Evolutionary conservation across 1,139 yeast genomes (phyloP).

Genomic region (Debaryomyces robertsiae): DNA sequence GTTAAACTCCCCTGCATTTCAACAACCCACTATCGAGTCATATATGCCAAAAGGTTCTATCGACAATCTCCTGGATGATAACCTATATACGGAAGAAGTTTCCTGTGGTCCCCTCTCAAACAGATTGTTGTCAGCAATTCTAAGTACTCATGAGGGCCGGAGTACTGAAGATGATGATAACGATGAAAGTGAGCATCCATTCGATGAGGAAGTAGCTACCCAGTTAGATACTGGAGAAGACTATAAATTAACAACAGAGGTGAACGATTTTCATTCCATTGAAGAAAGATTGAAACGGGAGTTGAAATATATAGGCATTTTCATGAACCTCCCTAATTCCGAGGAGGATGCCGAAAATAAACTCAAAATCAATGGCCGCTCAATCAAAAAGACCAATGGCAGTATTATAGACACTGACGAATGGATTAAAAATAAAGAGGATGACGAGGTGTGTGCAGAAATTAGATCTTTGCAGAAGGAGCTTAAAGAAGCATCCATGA

Average conservation of each 20-base stretch:
- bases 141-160: slow-evolving; percentile 53
- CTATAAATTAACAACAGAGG: slow-evolving; percentile 37
- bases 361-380: slow-evolving; percentile 25
- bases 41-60: slow-evolving; percentile 66
- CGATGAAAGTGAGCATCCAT: slow-evolving; percentile 13
- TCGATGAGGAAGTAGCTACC: slow-evolving; percentile 44
- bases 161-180: slow-evolving; percentile 29
- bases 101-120: slow-evolving; percentile 94
- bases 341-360: slow-evolving; percentile 26
- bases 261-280: slow-evolving; percentile 69
- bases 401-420: slow-evolving; percentile 61
- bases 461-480: slow-evolving; percentile 72
- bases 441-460: slow-evolving; percentile 91
- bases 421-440: slow-evolving; percentile 84
- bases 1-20: slow-evolving; percentile 40
- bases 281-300: slow-evolving; percentile 90
- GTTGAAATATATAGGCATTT: slow-evolving; percentile 85
- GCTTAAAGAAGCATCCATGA: slow-evolving; percentile 58
- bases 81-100: slow-evolving; percentile 68
- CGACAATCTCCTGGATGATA: slow-evolving; percentile 60
- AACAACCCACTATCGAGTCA: slow-evolving; percentile 43
- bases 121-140: slow-evolving; percentile 78
- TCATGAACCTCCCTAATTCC: slow-evolving; percentile 58
- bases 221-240: slow-evolving; percentile 39
- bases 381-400: slow-evolving; percentile 23